Evolutionary conservation across 1,284 basidiomycete species (phyloP), one percentile per base, ranked within the genome.

Genomic region (Papiliotrema fonsecae): DNA sequence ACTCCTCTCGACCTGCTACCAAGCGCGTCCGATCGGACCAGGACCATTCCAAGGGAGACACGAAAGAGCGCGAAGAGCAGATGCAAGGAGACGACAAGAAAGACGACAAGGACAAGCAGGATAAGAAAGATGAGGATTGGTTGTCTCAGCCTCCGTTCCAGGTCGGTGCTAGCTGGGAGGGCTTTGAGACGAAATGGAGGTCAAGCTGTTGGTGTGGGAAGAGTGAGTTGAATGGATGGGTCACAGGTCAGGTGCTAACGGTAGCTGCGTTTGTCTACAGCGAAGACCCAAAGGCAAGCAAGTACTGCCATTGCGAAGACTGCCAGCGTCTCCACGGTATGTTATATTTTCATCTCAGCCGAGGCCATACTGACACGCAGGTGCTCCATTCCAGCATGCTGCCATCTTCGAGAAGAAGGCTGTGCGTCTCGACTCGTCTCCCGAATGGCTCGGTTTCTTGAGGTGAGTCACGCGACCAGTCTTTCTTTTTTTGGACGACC

Each of bases 301-400:
- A 67, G 49, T 52, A 58, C 25, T 67, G 64, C 37, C 64, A 67
- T 41, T 66, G 64, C 45, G 59, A 60, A 27, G 62, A 64, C 42
- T 66, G 64, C 47, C 64, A 66, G 39, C 42, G 59, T 28, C 46
- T 66, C 9, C 64, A 66, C 41, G 64, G 62, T 62, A 35, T 50
- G 64, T 58, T 4, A 19, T 3, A 21, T 27, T n/a, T 37, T 26
- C 30, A 22, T 27, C 19, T 10, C 19, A 10, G n/a, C 5, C 31
- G 28, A 24, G 32, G 25, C 21, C 31, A 37, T n/a, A 24, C 19
- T 7, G 22, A 24, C 16, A 16, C 18, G 31, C 42, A 62, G 61
- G 62, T 6, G 57, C 64, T 13, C 59, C 61, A 19, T 60, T 55
- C 47, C 64, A 63, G 46, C 59, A 58, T 32, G 57, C 61, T 14